Evolutionary conservation across 2,329 filamentous ascomycete species (phyloP).

Genomic region (Xylariaceae sp.): DNA sequence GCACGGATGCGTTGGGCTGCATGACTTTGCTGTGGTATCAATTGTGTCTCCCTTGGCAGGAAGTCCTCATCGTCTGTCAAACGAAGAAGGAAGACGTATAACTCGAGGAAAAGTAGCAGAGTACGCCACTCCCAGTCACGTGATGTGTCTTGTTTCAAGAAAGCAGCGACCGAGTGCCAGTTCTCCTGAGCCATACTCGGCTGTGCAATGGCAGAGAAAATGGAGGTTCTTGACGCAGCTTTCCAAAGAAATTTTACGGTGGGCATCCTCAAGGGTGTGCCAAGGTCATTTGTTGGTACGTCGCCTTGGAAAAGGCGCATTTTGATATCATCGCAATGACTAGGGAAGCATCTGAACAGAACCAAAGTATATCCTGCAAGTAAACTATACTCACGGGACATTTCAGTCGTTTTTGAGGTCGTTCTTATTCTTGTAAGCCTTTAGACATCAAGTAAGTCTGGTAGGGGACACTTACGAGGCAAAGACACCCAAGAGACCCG

Average conservation of each 20-base stretch:
- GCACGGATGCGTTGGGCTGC: conserved; percentile 48
- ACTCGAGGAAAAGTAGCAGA: conserved; percentile 83
- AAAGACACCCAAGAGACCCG: conserved; percentile 50
- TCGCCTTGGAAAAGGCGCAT: conserved; percentile 89
- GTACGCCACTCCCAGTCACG: conserved; percentile 77
- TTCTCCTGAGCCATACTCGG: conserved; percentile 27
- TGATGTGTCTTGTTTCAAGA: conserved; percentile 30
- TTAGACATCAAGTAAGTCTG: conserved; percentile 13
- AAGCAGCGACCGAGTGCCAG: conserved; percentile 18
- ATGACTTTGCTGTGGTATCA: conserved; percentile 34
- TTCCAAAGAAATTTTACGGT: conserved; percentile 85
- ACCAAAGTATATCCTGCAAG: conserved; percentile 85
- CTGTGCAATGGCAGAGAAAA: conserved; percentile 35
- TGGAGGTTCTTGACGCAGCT: conserved; percentile 43
- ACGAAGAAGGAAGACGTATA: conserved; percentile 89
- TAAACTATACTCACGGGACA: conserved; percentile 61
- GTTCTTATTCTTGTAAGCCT: conserved; percentile 28
- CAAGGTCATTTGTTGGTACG: conserved; percentile 39
- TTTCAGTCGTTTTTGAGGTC: conserved; percentile 30
- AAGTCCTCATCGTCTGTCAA: conserved; percentile 98
- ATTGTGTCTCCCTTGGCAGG: conserved; percentile 55
- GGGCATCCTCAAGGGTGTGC: conserved; percentile 46
- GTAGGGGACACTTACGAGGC: conserved; percentile 34
- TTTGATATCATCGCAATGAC: conserved; percentile 78
- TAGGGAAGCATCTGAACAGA: conserved; percentile 79